Conservation (phyloP, 2,329 filamentous ascomycete species). For the Colletotrichum sp. region DNA sequence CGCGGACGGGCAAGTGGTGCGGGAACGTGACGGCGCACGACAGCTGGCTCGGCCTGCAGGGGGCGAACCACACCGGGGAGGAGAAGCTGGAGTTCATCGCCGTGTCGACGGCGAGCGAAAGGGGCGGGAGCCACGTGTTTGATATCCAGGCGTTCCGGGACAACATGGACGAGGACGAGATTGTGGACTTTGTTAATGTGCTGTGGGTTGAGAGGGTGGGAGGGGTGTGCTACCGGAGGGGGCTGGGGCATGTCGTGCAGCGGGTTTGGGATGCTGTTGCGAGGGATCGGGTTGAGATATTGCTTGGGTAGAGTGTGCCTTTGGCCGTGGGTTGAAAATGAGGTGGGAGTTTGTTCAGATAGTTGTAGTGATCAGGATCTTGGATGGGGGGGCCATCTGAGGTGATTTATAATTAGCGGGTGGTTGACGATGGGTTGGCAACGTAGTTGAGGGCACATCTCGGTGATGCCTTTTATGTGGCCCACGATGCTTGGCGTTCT, state of each 20-base stretch:
- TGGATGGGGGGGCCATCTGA: not conserved
- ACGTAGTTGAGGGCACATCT: not conserved
- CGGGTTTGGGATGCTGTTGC: conserved; percentile 45
- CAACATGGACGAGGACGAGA: conserved; percentile 44
- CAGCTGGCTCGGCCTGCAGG: conserved; percentile 49
- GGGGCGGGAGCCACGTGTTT: conserved; percentile 26
- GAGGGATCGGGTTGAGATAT: conserved; percentile 43
- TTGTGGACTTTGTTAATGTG: conserved; percentile 51
- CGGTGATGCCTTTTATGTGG: not conserved
- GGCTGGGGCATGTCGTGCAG: conserved; percentile 46
- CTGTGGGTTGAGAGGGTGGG: conserved; percentile 52
- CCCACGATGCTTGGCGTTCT: not conserved
- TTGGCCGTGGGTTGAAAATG: not conserved
- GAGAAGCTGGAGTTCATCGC: conserved; percentile 47
- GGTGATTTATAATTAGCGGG: not conserved
- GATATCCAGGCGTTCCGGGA: conserved; percentile 44
- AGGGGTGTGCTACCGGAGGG: conserved; percentile 44
- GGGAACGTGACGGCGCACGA: conserved; percentile 50
- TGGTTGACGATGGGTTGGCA: not conserved
- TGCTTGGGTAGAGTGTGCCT: conserved; percentile 39
- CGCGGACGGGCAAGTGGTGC: conserved; percentile 40
- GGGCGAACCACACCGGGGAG: conserved; percentile 50
- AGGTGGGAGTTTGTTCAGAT: not conserved
- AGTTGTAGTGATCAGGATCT: not conserved
- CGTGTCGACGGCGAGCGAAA: conserved; percentile 44